Evolutionary conservation across 805 yeast species (phyloP).

Genomic region (Yarrowia keelungensis): DNA sequence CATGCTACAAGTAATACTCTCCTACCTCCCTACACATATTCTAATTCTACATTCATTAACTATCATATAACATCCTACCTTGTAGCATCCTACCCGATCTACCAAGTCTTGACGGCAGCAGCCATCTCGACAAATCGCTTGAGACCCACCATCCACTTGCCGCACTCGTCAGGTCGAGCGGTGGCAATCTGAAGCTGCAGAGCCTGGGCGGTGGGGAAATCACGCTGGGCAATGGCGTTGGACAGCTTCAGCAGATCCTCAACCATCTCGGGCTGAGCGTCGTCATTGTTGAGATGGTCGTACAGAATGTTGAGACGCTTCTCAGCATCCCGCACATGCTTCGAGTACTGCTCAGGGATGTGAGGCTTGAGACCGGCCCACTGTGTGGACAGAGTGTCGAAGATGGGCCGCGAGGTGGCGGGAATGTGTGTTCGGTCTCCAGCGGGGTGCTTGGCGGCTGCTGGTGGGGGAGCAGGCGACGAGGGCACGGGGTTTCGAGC

Average conservation of each 20-base stretch:
- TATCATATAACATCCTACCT: constrained; percentile 17
- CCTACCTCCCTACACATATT: neutral
- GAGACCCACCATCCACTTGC: constrained; percentile 92
- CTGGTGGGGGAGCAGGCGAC: constrained; percentile 44
- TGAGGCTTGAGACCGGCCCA: constrained; percentile 70
- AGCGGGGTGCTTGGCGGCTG: constrained; percentile 54
- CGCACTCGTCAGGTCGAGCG: constrained; percentile 72
- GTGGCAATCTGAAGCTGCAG: constrained; percentile 63
- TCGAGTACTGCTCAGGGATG: constrained; percentile 74
- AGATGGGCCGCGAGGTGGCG: constrained; percentile 63
- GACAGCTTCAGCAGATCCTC: constrained; percentile 60
- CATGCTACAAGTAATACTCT: no score
- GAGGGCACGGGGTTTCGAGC: constrained; percentile 36
- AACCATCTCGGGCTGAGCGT: constrained; percentile 65
- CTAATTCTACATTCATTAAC: constrained; percentile 35
- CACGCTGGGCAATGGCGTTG: constrained; percentile 58
- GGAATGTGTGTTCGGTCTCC: constrained; percentile 78
- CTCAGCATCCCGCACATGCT: constrained; percentile 80
- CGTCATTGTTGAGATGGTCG: constrained; percentile 78
- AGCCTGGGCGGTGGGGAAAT: constrained; percentile 65
- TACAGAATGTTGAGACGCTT: constrained; percentile 78
- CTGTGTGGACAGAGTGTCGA: constrained; percentile 60
- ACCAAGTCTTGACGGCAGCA: constrained; percentile 44
- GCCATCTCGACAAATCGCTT: constrained; percentile 80
- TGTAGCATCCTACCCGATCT: no score